These are phyloP conservation scores for Rhizopus stolonifer DNA, from an alignment of 371 early-diverging fungal genomes.

Conservation along the genomic window DNA sequence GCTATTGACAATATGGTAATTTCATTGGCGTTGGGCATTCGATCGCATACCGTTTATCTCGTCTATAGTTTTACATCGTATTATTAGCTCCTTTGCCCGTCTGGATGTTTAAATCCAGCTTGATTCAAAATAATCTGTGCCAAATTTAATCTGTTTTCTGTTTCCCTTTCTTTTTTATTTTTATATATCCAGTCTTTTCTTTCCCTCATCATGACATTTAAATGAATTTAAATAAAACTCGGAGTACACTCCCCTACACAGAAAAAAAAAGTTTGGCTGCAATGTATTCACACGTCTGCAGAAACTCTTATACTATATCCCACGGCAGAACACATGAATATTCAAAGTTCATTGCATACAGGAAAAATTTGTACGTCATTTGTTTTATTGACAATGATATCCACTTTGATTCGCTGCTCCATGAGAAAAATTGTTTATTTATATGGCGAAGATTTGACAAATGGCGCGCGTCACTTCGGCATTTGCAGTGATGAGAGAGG, in stretches of 20 bases:
- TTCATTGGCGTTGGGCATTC: background rate
- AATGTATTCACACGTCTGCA: constrained; percentile 1
- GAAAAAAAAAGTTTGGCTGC: constrained; percentile 3
- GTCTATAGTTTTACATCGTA: background rate
- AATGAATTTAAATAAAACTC: constrained; percentile 11
- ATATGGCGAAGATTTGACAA: background rate
- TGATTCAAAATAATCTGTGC: background rate
- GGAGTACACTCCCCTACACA: constrained; percentile 6
- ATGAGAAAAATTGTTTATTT: background rate
- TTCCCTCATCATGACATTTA: constrained; percentile 9
- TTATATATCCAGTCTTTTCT: constrained; percentile 7
- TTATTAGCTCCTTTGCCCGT: constrained; percentile 1
- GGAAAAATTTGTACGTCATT: background rate
- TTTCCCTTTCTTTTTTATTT: background rate
- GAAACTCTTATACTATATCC: constrained; percentile 2
- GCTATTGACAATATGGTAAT: constrained; percentile 2
- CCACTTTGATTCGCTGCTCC: constrained; percentile 1
- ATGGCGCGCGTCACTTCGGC: constrained; percentile 2
- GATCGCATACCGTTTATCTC: background rate
- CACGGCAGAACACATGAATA: background rate
- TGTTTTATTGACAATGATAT: background rate
- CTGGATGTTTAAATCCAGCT: constrained; percentile 3
- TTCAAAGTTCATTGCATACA: background rate
- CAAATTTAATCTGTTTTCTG: constrained; percentile 1
- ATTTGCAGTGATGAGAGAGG: constrained; percentile 1